These are phyloP conservation scores for Kalanchoe fedtschenkoi DNA, from an alignment of 164 flowering plant genomes.

Conservation along the genomic window DNA sequence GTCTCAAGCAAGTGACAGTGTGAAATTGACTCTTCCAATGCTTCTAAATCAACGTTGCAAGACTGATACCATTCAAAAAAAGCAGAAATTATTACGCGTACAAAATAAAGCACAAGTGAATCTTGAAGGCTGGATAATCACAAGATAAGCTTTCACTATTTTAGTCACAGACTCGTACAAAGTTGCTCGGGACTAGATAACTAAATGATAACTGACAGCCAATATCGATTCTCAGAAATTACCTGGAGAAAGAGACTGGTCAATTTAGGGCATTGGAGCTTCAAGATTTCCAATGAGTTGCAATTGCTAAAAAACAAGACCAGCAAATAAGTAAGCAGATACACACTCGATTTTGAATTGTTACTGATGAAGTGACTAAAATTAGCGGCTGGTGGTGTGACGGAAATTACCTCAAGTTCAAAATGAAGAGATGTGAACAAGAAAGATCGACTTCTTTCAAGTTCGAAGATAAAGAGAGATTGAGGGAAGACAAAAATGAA, in stretches of 20 bases:
- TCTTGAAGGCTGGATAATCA: background rate
- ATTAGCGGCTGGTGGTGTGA: background rate
- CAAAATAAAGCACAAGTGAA: background rate
- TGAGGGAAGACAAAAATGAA: conserved; percentile 58
- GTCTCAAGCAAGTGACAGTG: conserved; percentile 81
- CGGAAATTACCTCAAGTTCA: conserved; percentile 65
- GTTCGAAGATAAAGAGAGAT: conserved; percentile 77
- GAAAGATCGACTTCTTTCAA: conserved; percentile 80
- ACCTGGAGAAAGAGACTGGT: conserved; percentile 95
- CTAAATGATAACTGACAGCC: background rate
- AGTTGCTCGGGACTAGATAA: background rate
- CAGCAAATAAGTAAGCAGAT: background rate
- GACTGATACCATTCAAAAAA: conserved; percentile 32
- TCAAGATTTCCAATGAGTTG: conserved; percentile 62
- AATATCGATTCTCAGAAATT: background rate
- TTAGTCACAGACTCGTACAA: background rate
- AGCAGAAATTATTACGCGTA: conserved; percentile 1
- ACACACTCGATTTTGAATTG: background rate
- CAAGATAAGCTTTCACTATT: background rate
- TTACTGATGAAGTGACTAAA: background rate
- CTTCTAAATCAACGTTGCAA: conserved; percentile 63
- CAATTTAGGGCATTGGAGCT: conserved; percentile 74
- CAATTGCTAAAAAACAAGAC: conserved; percentile 51
- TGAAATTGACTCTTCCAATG: conserved; percentile 63
- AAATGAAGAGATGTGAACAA: conserved; percentile 58